A percentile compares a stretch with the other conserved stretches of the same genome.
phyloP scores from a whole-genome alignment of 106 monocot species.

The Allium sativum region DNA sequence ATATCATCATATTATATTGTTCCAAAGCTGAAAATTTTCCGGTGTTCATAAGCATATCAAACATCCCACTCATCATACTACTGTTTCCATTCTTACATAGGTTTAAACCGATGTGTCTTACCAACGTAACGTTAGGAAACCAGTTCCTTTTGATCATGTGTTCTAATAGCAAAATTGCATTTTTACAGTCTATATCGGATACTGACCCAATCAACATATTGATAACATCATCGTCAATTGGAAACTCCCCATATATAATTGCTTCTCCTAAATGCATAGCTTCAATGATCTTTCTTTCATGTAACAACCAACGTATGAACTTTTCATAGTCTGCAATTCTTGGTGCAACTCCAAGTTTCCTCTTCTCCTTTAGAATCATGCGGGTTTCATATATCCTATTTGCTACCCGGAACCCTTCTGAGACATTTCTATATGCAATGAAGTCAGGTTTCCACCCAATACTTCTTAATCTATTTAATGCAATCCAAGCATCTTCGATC shows the following conservation, averaged over 20 bases:
- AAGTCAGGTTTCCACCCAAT: conserved; percentile 82
- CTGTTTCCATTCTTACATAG: conserved; percentile 40
- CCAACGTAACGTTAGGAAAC: conserved; percentile 27
- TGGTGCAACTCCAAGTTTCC: conserved; percentile 87
- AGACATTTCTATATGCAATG: conserved; percentile 64
- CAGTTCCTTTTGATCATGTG: conserved; percentile 45
- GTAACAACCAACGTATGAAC: conserved; percentile 45
- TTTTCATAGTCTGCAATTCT: conserved; percentile 59
- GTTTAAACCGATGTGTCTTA: conserved; percentile 22
- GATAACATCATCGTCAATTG: conserved; percentile 52
- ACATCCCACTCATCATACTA: conserved; percentile 51
- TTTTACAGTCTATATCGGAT: conserved; percentile 36
- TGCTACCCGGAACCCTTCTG: conserved; percentile 47
- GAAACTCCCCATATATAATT: conserved; percentile 62
- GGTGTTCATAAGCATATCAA: conserved; percentile 35
- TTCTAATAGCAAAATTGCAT: conserved; percentile 43
- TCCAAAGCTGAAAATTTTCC: conserved; percentile 35
- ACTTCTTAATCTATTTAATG: conserved; percentile 49
- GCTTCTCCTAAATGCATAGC: conserved; percentile 68
- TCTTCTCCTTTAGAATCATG: conserved; percentile 78
- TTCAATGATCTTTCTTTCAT: conserved; percentile 26
- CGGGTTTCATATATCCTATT: conserved; percentile 35
- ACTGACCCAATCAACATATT: conserved; percentile 56
- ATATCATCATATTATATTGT: conserved; percentile 41
- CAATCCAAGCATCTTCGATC: conserved; percentile 73